Base-by-base conservation (phyloP, 495 filamentous ascomycete genomes). In the Aspergillus egyptiacus region DNA sequence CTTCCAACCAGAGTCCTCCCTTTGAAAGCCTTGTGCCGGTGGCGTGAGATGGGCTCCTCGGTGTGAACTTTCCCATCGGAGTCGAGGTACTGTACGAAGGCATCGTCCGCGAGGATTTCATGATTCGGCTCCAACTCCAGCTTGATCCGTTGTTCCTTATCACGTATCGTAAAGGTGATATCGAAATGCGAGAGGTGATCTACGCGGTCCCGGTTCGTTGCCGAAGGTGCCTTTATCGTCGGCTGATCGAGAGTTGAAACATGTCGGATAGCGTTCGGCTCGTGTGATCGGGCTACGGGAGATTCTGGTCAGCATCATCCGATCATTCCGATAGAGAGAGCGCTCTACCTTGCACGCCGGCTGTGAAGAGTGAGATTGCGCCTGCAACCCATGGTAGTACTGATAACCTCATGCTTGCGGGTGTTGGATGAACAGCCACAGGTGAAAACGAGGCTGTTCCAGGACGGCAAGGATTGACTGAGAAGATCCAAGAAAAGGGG, bases 61-160 rank as follows among this genome's bases (percentile, higher is more conserved):
- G 68, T 64, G 22, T 58, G 69, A 17, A 90, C 55, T 5, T 71
- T 70, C 23, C 93, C 93, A 61, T 94, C 79, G 14, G 73, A 62
- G 46, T 73, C 79, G 14, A 96, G 62, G 60, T 90, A 85, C 37
- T 81, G 73, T 4, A 98, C 67, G 36, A 70, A 80, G 2, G 90
- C 87, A 59, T 86, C 84, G 2, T 85, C 81, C 19, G 81, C 75
- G 19, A 96, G 72, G 44, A 97, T 86, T 66, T 96, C 89, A 67
- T 95, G 81, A 59, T 96, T 98, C 20, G 93, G 93, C 63, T 95
- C 84, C 28, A 97, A 78, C 39, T 78, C 75, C 35, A 98, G 78
- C 55, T 87, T 88, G 51, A 97, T 71, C 37, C 78, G 78, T 56
- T 89, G 81, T 48, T 73, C 65, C 33, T 77, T 73, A 52, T 78